phyloP scores from a whole-genome alignment of 139 green algal genomes.

The Picochlorum sp. region DNA sequence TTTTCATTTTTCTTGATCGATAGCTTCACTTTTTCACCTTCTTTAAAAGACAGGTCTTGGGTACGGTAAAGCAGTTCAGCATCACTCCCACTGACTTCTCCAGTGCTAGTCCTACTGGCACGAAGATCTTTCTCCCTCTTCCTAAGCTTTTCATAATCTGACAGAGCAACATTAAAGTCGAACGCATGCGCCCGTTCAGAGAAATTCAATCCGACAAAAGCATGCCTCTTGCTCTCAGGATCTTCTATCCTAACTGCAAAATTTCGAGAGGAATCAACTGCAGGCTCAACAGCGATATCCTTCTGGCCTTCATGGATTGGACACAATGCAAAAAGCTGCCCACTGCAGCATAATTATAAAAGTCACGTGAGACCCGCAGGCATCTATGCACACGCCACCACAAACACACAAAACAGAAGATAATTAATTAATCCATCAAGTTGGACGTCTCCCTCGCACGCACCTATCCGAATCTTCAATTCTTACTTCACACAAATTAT shows the following conservation, averaged over 20 bases:
- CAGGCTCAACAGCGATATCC: slow-evolving; percentile 45
- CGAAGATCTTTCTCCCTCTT: background rate
- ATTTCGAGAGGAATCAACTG: slow-evolving; percentile 48
- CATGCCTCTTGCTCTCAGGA: slow-evolving; percentile 41
- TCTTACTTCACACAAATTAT: slow-evolving; percentile 37
- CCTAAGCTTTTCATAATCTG: slow-evolving; percentile 11
- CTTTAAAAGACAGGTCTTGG: slow-evolving; percentile 51
- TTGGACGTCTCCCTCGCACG: slow-evolving; percentile 30
- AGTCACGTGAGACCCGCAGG: background rate
- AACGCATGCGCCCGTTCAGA: slow-evolving; percentile 56
- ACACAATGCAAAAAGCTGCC: slow-evolving; percentile 61
- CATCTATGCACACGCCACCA: background rate
- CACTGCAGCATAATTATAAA: slow-evolving; percentile 27
- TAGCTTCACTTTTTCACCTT: slow-evolving; percentile 57
- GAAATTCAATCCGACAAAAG: slow-evolving; percentile 73
- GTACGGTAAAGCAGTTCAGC: background rate
- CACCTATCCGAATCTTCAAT: slow-evolving; percentile 50
- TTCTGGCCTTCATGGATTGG: slow-evolving; percentile 42
- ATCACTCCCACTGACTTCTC: background rate
- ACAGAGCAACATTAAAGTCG: slow-evolving; percentile 75
- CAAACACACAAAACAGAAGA: too few relatives aligned
- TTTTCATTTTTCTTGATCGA: background rate
- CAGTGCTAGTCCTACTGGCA: background rate
- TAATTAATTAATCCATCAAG: too few relatives aligned
- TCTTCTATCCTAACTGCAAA: slow-evolving; percentile 73